phyloP scores from a whole-genome alignment of 148 eudicot genomes.

The Heliosperma pusillum region DNA sequence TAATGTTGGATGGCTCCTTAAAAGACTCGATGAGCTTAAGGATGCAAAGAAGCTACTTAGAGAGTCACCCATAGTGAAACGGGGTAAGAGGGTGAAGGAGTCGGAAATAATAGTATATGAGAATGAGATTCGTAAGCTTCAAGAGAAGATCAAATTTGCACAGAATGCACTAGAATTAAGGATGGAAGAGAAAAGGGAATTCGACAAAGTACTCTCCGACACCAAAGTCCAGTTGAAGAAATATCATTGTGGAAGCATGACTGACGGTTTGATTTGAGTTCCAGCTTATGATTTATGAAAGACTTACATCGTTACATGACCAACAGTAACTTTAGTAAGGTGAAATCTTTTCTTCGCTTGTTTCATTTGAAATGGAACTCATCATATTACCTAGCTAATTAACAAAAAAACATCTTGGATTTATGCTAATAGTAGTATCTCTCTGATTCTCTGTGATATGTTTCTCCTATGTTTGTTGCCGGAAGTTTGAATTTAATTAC shows the following conservation, averaged over 20 bases:
- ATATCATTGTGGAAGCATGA: constrained; percentile 12
- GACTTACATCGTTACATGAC: background rate
- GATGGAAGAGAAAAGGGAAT: constrained; percentile 12
- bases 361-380: too few relatives aligned
- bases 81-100: constrained; percentile 3
- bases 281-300: background rate
- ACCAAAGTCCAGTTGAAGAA: constrained; percentile 18
- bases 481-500: background rate
- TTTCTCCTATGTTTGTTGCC: background rate
- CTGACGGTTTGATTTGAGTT: constrained; percentile 15
- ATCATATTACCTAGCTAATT: too few relatives aligned
- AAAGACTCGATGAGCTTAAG: constrained; percentile 19
- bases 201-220: constrained; percentile 11
- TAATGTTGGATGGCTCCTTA: constrained; percentile 25
- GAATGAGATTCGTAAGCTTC: constrained; percentile 13
- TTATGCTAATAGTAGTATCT: background rate
- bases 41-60: constrained; percentile 23
- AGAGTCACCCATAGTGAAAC: constrained; percentile 15
- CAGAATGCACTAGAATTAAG: background rate
- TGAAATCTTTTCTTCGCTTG: background rate
- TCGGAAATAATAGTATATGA: constrained; percentile 4
- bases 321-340: background rate
- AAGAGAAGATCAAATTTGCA: background rate
- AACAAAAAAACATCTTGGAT: too few relatives aligned
- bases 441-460: background rate